phyloP scores from a whole-genome alignment of 1,139 yeast species.

The Taphrina flavorubra region DNA sequence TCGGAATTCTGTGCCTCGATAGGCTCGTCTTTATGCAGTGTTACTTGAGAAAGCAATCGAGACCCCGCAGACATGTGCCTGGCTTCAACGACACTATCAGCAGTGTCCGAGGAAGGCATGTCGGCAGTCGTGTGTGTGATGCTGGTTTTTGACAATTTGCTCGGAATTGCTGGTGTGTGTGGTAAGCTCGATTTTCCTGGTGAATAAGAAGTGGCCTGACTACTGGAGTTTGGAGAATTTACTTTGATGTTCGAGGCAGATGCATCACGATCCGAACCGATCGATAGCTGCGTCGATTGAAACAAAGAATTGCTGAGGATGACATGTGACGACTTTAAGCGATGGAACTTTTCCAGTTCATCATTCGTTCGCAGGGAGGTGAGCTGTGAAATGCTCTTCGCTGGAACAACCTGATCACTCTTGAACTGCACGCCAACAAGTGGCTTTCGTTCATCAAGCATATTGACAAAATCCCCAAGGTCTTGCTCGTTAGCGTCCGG shows the following conservation, averaged over 20 bases:
- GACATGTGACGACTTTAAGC: constrained; percentile 57
- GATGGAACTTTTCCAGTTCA: constrained; percentile 58
- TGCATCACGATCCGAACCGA: constrained; percentile 10
- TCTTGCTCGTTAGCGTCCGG: constrained; percentile 63
- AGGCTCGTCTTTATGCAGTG: not conserved
- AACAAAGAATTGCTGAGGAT: constrained; percentile 52
- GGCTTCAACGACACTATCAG: not conserved
- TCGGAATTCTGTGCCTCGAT: not conserved
- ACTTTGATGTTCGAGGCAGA: not conserved
- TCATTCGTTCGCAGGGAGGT: constrained; percentile 30
- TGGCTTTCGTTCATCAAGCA: constrained; percentile 62
- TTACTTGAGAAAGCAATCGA: not conserved
- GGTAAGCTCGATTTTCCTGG: constrained; percentile 45
- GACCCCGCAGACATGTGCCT: not conserved
- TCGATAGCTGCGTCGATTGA: constrained; percentile 40
- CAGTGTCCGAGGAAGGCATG: not conserved
- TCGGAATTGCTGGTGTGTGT: constrained; percentile 52
- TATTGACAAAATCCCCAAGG: constrained; percentile 75
- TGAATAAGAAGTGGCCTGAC: constrained; percentile 43
- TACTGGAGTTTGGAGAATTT: constrained; percentile 53
- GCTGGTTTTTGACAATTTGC: constrained; percentile 51
- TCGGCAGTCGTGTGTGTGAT: constrained; percentile 1
- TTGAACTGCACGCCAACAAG: constrained; percentile 34
- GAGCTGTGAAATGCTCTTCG: constrained; percentile 18
- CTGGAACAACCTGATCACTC: not conserved